Percentiles rank a stretch among this genome's conserved stretches.
Evolutionary conservation across 108 stramenopile species (phyloP).

Genomic region (Discostella pseudostelligera): DNA sequence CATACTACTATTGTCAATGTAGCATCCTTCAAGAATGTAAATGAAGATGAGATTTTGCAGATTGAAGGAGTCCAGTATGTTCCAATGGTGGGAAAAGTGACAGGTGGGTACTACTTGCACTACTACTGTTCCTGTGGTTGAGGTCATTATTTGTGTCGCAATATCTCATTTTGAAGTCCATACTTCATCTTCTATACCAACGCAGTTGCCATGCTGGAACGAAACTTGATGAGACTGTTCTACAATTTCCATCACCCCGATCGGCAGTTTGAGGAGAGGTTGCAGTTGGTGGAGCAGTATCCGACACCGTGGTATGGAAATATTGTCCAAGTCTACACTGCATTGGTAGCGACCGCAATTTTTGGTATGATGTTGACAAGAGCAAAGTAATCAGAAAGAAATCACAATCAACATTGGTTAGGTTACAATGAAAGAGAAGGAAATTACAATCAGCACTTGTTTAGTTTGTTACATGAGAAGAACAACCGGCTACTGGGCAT

Average conservation of each 20-base stretch:
- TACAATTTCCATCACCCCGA: slow-evolving; percentile 86
- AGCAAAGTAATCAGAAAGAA: slow-evolving; percentile 16
- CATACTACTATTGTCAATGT: slow-evolving; percentile 96
- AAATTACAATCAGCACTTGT: too few relatives aligned
- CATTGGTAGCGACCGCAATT: slow-evolving; percentile 64
- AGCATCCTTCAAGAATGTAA: slow-evolving; percentile 93
- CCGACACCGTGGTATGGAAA: slow-evolving; percentile 41
- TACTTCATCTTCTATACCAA: neutral
- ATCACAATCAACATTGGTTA: too few relatives aligned
- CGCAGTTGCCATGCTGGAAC: slow-evolving; percentile 87
- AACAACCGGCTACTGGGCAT: too few relatives aligned
- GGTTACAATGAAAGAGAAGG: too few relatives aligned
- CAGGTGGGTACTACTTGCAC: slow-evolving; percentile 37
- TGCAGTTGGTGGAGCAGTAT: slow-evolving; percentile 10
- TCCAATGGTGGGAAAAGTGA: slow-evolving; percentile 95
- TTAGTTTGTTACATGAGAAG: too few relatives aligned
- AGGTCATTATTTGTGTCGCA: neutral
- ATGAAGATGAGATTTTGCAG: slow-evolving; percentile 85
- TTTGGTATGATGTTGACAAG: slow-evolving; percentile 28
- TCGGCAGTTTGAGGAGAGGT: slow-evolving; percentile 32
- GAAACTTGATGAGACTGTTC: slow-evolving; percentile 91
- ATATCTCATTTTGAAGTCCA: neutral
- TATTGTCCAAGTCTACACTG: slow-evolving; percentile 63
- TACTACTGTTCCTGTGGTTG: neutral
- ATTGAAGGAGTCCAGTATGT: slow-evolving; percentile 89